Evolutionary conservation across 2,329 filamentous ascomycete species (phyloP).

Genomic region (Talaromyces islandicus): DNA sequence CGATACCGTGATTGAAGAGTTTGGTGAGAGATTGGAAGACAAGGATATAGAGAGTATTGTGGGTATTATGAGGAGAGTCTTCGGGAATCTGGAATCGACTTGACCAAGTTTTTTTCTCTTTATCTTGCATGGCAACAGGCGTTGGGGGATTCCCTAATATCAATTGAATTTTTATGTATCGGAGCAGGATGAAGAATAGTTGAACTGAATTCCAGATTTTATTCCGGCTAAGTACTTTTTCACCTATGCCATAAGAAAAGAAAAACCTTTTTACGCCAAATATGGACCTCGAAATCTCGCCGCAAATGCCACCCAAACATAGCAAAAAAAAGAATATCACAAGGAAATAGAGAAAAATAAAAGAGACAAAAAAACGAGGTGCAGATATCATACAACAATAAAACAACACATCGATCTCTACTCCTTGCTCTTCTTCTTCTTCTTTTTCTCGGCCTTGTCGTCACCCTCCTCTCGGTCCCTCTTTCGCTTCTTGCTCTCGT

Average conservation of each 20-base stretch:
- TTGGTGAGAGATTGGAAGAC: slow-evolving; percentile 33
- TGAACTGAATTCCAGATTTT: not conserved
- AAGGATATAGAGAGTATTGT: slow-evolving; percentile 30
- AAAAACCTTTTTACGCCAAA: slow-evolving; percentile 9
- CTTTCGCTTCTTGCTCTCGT: slow-evolving; percentile 66
- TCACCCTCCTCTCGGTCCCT: slow-evolving; percentile 52
- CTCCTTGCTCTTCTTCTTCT: slow-evolving; percentile 53
- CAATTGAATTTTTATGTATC: not conserved
- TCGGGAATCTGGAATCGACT: slow-evolving; percentile 14
- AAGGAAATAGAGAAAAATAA: slow-evolving; percentile 22
- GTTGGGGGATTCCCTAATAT: not conserved
- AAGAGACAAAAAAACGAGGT: slow-evolving; percentile 22
- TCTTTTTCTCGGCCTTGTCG: slow-evolving; percentile 46
- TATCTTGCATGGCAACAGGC: slow-evolving; percentile 6
- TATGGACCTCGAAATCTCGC: slow-evolving; percentile 14
- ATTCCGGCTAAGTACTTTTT: not conserved
- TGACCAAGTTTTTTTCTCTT: not conserved
- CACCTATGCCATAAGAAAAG: slow-evolving; percentile 7
- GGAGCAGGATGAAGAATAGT: not conserved
- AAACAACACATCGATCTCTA: slow-evolving; percentile 19
- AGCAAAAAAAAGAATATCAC: slow-evolving; percentile 24
- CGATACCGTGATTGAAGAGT: slow-evolving; percentile 38
- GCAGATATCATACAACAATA: slow-evolving; percentile 40
- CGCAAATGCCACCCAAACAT: slow-evolving; percentile 26
- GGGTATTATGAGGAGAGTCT: slow-evolving; percentile 19